Conservation (phyloP, 257 asterid genomes). For the Petrea volubilis region DNA sequence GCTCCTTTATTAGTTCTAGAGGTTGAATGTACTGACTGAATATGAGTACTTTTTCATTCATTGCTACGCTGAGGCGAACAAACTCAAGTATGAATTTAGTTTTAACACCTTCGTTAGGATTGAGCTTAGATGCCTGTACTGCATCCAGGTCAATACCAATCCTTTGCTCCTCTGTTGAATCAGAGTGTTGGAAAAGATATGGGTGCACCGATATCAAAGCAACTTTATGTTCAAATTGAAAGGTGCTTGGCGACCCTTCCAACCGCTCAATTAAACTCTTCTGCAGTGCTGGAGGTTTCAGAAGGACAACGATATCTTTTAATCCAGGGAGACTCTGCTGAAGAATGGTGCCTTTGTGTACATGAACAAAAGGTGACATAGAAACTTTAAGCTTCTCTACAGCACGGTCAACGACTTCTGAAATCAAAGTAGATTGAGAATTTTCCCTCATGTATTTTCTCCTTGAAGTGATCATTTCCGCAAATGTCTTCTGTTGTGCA, state of each 20-base stretch:
- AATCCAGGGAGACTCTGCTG: constrained; percentile 55
- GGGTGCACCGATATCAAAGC: constrained; percentile 57
- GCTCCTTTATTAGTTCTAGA: constrained; percentile 37
- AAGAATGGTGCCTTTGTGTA: constrained; percentile 60
- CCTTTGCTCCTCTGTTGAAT: constrained; percentile 16
- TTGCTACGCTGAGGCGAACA: constrained; percentile 36
- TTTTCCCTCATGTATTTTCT: background rate
- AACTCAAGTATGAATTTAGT: constrained; percentile 51
- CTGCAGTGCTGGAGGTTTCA: constrained; percentile 48
- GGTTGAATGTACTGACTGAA: constrained; percentile 58
- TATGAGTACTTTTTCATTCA: constrained; percentile 49
- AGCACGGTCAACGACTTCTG: constrained; percentile 22
- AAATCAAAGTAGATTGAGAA: background rate
- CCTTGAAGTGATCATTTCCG: constrained; percentile 29
- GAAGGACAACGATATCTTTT: constrained; percentile 47
- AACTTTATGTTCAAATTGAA: constrained; percentile 37
- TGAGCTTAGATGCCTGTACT: constrained; percentile 30
- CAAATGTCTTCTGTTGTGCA: constrained; percentile 27
- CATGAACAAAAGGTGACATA: constrained; percentile 60
- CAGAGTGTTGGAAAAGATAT: constrained; percentile 22
- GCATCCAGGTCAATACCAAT: constrained; percentile 23
- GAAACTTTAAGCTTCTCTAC: constrained; percentile 38
- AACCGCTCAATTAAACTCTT: constrained; percentile 38
- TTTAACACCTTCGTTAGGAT: constrained; percentile 44
- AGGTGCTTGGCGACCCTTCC: constrained; percentile 19